These are phyloP conservation scores for Eimeria necatrix DNA, from an alignment of 169 alveolate genomes.

Conservation along the genomic window DNA sequence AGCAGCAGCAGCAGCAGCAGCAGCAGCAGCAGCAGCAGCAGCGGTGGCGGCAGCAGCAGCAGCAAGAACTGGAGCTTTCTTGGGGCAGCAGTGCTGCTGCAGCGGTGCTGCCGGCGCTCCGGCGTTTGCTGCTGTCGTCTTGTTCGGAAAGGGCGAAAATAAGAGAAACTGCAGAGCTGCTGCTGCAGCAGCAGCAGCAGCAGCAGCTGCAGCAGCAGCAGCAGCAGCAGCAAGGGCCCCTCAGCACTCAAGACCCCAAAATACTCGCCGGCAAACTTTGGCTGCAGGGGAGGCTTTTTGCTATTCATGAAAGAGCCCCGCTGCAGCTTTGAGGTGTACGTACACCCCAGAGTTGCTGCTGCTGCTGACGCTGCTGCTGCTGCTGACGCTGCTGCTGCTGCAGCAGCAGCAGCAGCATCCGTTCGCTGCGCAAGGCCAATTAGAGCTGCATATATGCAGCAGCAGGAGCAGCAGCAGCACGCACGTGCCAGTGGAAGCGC, in stretches of 20 bases:
- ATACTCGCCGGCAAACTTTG: not conserved
- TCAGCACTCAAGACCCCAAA: not conserved
- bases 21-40: not conserved
- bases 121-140: constrained; percentile 42
- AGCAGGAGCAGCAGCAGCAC: too few species aligned
- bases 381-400: not conserved
- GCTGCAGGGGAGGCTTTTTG: constrained; percentile 39
- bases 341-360: not conserved
- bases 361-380: constrained; percentile 21
- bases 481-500: too few species aligned
- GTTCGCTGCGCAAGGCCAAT: not conserved
- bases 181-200: not conserved
- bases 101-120: not conserved
- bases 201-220: not conserved
- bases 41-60: not conserved
- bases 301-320: constrained; percentile 31
- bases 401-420: constrained; percentile 3
- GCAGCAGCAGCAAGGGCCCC: not conserved
- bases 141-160: not conserved
- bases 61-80: not conserved
- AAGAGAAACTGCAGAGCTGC: not conserved
- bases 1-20: not conserved
- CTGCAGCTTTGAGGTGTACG: constrained; percentile 29
- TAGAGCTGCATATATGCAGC: too few species aligned
- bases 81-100: not conserved